Conservation (phyloP, 2,329 filamentous ascomycete genomes). For the Colletotrichum scovillei region DNA sequence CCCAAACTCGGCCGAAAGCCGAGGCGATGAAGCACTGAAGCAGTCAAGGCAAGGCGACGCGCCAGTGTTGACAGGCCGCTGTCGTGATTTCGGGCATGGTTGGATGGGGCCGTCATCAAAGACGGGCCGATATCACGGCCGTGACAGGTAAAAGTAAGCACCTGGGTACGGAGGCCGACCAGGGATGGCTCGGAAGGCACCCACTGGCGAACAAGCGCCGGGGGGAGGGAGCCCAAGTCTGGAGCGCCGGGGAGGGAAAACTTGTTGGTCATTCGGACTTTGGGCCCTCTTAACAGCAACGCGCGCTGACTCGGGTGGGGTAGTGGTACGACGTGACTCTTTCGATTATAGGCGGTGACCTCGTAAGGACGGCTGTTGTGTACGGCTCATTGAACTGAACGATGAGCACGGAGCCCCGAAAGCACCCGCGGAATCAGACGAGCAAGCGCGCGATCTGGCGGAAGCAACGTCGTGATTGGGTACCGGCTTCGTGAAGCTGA, state of each 20-base stretch:
- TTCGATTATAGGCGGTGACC: background rate
- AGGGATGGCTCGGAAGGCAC: constrained; percentile 23
- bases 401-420: background rate
- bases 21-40: constrained; percentile 9
- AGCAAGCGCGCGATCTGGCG: constrained; percentile 15
- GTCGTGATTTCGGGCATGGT: constrained; percentile 22
- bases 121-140: constrained; percentile 34
- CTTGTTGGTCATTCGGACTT: background rate
- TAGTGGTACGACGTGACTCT: constrained; percentile 18
- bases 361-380: background rate
- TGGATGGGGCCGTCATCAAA: constrained; percentile 34
- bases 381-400: background rate
- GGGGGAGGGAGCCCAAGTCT: background rate
- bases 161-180: constrained; percentile 21
- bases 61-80: constrained; percentile 1
- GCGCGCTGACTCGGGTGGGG: constrained; percentile 13
- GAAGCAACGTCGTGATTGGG: constrained; percentile 1
- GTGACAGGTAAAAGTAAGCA: constrained; percentile 32
- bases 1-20: constrained; percentile 30
- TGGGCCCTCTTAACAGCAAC: constrained; percentile 14
- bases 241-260: background rate
- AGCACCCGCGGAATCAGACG: constrained; percentile 25
- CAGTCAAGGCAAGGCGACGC: constrained; percentile 16
- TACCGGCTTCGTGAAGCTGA: constrained; percentile 19
- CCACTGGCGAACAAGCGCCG: constrained; percentile 18